Base-by-base conservation (phyloP, 2,329 filamentous ascomycete genomes). In the Remersonia thermophila region DNA sequence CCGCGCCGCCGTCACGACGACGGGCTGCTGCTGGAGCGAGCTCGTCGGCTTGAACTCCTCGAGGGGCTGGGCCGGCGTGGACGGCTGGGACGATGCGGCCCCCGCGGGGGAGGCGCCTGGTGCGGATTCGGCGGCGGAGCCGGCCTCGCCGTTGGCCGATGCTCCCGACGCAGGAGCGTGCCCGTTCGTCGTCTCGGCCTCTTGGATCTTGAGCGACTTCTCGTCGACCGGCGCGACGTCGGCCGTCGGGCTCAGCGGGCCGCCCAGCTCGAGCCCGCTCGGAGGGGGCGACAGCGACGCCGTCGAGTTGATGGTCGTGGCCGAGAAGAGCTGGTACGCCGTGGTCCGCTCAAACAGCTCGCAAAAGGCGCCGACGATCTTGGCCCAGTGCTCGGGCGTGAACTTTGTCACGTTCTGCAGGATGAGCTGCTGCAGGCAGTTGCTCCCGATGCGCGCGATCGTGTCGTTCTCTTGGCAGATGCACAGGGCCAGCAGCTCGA, bases 401-500 rank as follows among this genome's bases (percentile, higher is more conserved):
- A 98, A 95, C 55, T 96, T 96, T 42, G 75, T 77, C 8, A 99
- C 91, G 48, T 98, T 98, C 55, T 96, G 89, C 30, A 98, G 59
- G 40, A 99, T 95, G 30, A 99, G 65, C 55, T 96, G 89, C 56
- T 99, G 91, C 36, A 99, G 62, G 55, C 93, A 98, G 55, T 98
- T 98, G 64, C 89, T 96, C 35, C 91, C 91, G 50, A 99, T 99
- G 16, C 93, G 76, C 3, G 91, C 93, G 46, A 98, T 89, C 0
- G 93, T 99, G 53, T 99, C 91, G 51, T 98, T 98, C 55, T 99
- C 91, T 58, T 99, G 91, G 55, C 89, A 96, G 44, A 99, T 98
- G 55, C 91, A 99, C 9, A 98, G 72, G 3, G 85, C 87, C 9
- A 99, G 66, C 14, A 99, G 73, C 57, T 96, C 89, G 27, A 99